Percentiles rank a stretch among this genome's conserved stretches.
Evolutionary conservation across 2,329 filamentous ascomycete genomes (phyloP).

Genomic region (Exophiala alcalophila): DNA sequence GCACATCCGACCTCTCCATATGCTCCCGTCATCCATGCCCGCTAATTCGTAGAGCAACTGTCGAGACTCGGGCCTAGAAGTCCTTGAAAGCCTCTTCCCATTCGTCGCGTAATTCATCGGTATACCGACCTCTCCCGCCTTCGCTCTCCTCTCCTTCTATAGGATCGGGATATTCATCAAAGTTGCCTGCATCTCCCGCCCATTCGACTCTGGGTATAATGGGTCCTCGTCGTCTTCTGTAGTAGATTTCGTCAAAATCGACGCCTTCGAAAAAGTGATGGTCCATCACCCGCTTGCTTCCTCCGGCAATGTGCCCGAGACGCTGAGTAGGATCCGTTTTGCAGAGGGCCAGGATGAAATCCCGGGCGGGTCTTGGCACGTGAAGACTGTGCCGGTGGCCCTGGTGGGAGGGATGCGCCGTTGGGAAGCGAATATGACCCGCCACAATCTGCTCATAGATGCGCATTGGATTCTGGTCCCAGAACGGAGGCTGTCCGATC

Average conservation of each 20-base stretch:
- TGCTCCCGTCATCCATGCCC: not conserved
- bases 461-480: slow-evolving; percentile 67
- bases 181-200: slow-evolving; percentile 61
- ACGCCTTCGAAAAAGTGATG: slow-evolving; percentile 62
- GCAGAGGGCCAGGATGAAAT: slow-evolving; percentile 61
- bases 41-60: not conserved
- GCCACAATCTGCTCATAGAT: slow-evolving; percentile 68
- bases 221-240: slow-evolving; percentile 58
- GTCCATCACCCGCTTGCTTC: slow-evolving; percentile 56
- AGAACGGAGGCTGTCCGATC: slow-evolving; percentile 65
- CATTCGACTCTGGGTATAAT: slow-evolving; percentile 61
- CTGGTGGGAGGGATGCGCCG: slow-evolving; percentile 50
- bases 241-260: slow-evolving; percentile 62
- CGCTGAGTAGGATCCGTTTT: slow-evolving; percentile 62
- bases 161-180: slow-evolving; percentile 61
- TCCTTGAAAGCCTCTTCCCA: slow-evolving; percentile 61
- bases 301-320: slow-evolving; percentile 61
- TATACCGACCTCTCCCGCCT: slow-evolving; percentile 46
- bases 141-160: slow-evolving; percentile 53
- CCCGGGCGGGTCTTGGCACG: slow-evolving; percentile 49
- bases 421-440: slow-evolving; percentile 60
- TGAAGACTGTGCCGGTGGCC: slow-evolving; percentile 28
- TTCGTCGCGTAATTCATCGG: slow-evolving; percentile 58
- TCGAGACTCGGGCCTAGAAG: slow-evolving; percentile 45
- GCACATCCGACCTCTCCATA: not conserved